Percentiles rank a stretch among this genome's conserved stretches.
These are phyloP conservation scores for Fusarium marasasianum DNA, from an alignment of 2,329 filamentous ascomycete genomes.

Conservation along the genomic window DNA sequence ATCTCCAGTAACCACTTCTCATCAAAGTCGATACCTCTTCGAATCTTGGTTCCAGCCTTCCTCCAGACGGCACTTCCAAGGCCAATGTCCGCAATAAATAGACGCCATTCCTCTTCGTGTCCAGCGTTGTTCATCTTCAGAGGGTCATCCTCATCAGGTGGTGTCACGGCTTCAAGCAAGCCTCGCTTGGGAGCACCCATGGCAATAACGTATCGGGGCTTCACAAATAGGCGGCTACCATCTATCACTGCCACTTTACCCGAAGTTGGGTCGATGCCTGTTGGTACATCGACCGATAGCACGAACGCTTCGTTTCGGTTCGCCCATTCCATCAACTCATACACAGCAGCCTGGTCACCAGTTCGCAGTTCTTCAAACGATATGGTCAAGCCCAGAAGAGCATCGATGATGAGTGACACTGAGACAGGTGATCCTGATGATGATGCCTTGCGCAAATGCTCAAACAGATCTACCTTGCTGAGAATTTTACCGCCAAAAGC, in stretches of 20 bases:
- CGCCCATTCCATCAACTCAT: constrained; percentile 92
- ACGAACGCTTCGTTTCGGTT: constrained; percentile 87
- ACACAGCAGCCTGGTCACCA: constrained; percentile 83
- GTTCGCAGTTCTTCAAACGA: constrained; percentile 89
- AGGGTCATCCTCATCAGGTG: constrained; percentile 53
- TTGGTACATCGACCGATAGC: constrained; percentile 89
- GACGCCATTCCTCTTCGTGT: constrained; percentile 73
- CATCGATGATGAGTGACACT: constrained; percentile 87
- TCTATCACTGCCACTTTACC: constrained; percentile 75
- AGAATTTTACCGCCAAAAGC: constrained; percentile 81
- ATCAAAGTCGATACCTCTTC: constrained; percentile 89
- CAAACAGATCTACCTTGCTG: constrained; percentile 69
- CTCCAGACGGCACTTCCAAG: constrained; percentile 85
- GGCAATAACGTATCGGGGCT: constrained; percentile 83
- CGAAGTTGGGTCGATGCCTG: constrained; percentile 82
- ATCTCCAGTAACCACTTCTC: constrained; percentile 85
- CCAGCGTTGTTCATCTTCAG: constrained; percentile 43
- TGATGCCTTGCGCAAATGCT: constrained; percentile 62
- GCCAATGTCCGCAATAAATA: constrained; percentile 89
- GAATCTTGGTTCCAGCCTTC: constrained; percentile 81
- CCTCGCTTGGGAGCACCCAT: constrained; percentile 90
- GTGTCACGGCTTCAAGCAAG: constrained; percentile 78
- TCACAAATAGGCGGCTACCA: constrained; percentile 80
- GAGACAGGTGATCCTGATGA: constrained; percentile 57
- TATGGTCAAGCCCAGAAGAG: constrained; percentile 84